Percentiles rank a stretch among this genome's conserved stretches.
These are phyloP conservation scores for Claviceps humidiphila DNA, from an alignment of 2,329 filamentous ascomycete species.

Conservation along the genomic window DNA sequence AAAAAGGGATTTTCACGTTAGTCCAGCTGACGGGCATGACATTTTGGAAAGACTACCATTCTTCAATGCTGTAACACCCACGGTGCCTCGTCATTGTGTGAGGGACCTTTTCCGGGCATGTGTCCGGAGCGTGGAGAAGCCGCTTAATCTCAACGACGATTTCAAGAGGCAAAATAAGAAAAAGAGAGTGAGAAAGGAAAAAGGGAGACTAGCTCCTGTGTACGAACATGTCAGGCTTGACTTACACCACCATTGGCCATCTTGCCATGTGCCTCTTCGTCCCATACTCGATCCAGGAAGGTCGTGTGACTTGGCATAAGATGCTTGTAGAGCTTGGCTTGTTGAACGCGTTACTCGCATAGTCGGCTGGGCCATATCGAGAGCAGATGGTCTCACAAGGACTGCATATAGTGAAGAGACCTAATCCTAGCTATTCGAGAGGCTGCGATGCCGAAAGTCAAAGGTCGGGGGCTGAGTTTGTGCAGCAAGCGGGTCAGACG, in stretches of 20 bases:
- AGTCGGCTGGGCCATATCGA: conserved; percentile 1
- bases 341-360: background rate
- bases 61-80: background rate
- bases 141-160: background rate
- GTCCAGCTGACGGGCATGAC: background rate
- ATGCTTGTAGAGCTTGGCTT: conserved; percentile 1
- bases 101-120: background rate
- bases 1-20: background rate
- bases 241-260: conserved; percentile 26
- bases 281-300: conserved; percentile 17
- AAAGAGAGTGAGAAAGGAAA: background rate
- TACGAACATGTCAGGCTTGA: conserved; percentile 1
- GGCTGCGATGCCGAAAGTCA: background rate
- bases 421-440: background rate
- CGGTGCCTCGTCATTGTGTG: background rate
- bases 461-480: background rate
- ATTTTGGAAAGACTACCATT: background rate
- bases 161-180: background rate
- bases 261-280: conserved; percentile 19
- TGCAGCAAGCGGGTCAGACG: background rate
- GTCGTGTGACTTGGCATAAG: conserved; percentile 6
- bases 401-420: background rate
- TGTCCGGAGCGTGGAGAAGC: background rate
- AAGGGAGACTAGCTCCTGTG: background rate
- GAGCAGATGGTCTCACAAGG: background rate